Conservation (phyloP, 148 eudicot species). For the Drosera capensis region DNA sequence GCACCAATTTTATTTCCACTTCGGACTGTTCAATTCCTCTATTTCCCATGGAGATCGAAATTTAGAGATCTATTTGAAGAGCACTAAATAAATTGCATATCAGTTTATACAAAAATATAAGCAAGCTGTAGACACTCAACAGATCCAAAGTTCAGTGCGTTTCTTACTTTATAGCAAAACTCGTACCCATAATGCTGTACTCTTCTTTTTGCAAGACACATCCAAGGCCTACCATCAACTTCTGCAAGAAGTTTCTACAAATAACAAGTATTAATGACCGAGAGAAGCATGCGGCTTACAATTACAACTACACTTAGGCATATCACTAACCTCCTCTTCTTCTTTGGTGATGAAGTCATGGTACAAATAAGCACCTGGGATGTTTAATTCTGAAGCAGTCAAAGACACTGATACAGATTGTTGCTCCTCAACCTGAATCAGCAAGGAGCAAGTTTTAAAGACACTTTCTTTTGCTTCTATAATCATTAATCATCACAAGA, state of each 20-base stretch:
- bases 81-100: too few species aligned
- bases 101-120: not conserved
- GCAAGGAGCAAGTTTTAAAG: slow-evolving; percentile 2
- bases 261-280: slow-evolving; percentile 4
- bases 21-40: too few species aligned
- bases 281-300: not conserved
- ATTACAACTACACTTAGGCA: slow-evolving; percentile 1
- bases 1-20: too few species aligned
- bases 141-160: not conserved
- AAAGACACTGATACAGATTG: slow-evolving; percentile 47
- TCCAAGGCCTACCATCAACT: slow-evolving; percentile 83
- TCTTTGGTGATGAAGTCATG: slow-evolving; percentile 57
- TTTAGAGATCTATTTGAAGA: too few species aligned
- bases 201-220: slow-evolving; percentile 75
- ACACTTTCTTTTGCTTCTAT: not conserved
- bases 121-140: not conserved
- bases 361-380: slow-evolving; percentile 70
- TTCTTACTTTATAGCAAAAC: slow-evolving; percentile 68
- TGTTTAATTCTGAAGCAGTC: slow-evolving; percentile 58
- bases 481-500: too few species aligned
- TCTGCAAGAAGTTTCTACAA: slow-evolving; percentile 83
- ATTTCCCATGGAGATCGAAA: too few species aligned
- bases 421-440: slow-evolving; percentile 31
- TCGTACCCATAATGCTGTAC: slow-evolving; percentile 96
- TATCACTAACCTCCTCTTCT: slow-evolving; percentile 74